Conservation (phyloP, 2,329 filamentous ascomycete species). For the Cladophialophora exuberans region DNA sequence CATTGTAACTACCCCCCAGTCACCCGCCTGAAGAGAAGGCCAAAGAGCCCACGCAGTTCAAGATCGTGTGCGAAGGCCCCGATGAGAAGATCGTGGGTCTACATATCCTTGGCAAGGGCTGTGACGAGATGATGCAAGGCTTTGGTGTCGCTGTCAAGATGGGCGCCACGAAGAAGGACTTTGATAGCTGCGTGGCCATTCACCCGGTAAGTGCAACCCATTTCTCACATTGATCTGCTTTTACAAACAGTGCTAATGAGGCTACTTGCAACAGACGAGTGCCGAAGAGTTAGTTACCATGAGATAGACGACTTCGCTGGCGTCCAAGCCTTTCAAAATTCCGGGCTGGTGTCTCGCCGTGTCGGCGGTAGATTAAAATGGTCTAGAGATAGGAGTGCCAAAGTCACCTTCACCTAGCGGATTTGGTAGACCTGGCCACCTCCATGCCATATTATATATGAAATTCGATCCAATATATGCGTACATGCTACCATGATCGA, state of each 20-base stretch:
- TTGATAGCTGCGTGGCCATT: constrained; percentile 75
- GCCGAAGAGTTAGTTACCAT: constrained; percentile 65
- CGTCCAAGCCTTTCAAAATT: too few relatives aligned
- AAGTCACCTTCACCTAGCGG: too few relatives aligned
- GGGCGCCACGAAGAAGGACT: constrained; percentile 77
- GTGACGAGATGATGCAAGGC: constrained; percentile 71
- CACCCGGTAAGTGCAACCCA: constrained; percentile 54
- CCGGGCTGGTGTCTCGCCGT: too few relatives aligned
- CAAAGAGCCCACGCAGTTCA: constrained; percentile 55
- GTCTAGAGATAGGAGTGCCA: too few relatives aligned
- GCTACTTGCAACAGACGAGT: constrained; percentile 55
- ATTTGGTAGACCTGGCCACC: too few relatives aligned
- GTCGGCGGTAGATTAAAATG: too few relatives aligned
- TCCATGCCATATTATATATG: too few relatives aligned
- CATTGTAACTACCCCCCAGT: constrained; percentile 46
- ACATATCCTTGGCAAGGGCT: constrained; percentile 52
- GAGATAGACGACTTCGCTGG: constrained; percentile 31
- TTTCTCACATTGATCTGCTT: not conserved
- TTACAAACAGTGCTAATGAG: constrained; percentile 8
- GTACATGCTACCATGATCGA: too few relatives aligned
- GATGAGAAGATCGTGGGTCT: constrained; percentile 56
- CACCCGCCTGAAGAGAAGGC: constrained; percentile 53
- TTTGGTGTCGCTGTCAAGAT: constrained; percentile 75
- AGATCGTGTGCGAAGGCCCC: constrained; percentile 52
- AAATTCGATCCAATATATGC: too few relatives aligned